Conservation (phyloP, 208 protist genomes). For the Trypanosoma scelopori region DNA sequence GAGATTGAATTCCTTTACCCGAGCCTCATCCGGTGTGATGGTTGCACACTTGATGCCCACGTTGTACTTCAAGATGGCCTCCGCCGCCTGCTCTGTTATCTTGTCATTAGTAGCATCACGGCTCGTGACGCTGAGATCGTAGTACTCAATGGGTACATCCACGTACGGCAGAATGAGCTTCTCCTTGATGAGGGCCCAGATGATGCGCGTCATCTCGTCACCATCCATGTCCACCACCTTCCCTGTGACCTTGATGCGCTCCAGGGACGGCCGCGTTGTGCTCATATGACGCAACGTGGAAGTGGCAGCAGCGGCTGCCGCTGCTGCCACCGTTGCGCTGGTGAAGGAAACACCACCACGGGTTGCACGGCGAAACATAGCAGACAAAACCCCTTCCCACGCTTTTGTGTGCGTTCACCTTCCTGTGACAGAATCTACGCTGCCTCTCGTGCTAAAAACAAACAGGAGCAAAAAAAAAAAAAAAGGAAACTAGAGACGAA, state of each 20-base stretch:
- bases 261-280: constrained; percentile 48
- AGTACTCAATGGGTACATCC: constrained; percentile 96
- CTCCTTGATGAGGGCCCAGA: constrained; percentile 97
- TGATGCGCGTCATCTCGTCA: constrained; percentile 98
- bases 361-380: constrained; percentile 62
- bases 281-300: constrained; percentile 36
- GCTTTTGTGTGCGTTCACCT: too few species aligned
- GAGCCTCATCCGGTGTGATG: constrained; percentile 97
- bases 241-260: constrained; percentile 87
- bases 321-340: neutral
- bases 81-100: constrained; percentile 94
- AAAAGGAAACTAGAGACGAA: neutral
- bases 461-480: constrained; percentile 12
- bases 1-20: constrained; percentile 96
- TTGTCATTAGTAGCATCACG: constrained; percentile 95
- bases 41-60: constrained; percentile 99
- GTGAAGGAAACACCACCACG: constrained; percentile 1
- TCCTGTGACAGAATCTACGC: neutral
- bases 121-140: constrained; percentile 94
- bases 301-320: constrained; percentile 1
- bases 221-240: constrained; percentile 97
- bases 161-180: constrained; percentile 97
- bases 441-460: neutral
- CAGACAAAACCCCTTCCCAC: neutral
- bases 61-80: constrained; percentile 93